A percentile compares a stretch with the other conserved stretches of the same genome.
Evolutionary conservation across 176 grass and related monocot species (phyloP).

Genomic region (Bolboschoenus planiculmis): DNA sequence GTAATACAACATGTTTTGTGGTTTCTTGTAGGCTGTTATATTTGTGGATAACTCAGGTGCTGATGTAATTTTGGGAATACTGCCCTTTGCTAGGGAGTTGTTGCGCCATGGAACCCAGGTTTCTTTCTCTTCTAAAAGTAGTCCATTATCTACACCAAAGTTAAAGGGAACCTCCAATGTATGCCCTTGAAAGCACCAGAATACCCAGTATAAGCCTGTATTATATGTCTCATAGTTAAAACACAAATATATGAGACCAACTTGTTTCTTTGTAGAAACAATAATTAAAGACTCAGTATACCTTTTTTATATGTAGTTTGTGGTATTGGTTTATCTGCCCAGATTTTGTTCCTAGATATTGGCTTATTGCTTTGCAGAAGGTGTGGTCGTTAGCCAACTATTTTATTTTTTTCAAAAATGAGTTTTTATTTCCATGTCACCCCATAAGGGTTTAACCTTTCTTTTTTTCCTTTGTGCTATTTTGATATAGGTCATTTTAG

Average conservation of each 20-base stretch:
- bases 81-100: constrained; percentile 94
- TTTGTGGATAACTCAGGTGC: constrained; percentile 99
- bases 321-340: neutral
- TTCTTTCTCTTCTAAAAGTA: constrained; percentile 10
- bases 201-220: neutral
- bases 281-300: neutral
- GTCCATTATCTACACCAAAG: neutral
- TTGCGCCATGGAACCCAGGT: constrained; percentile 84
- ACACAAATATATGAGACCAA: neutral
- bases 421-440: neutral
- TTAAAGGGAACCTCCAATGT: neutral
- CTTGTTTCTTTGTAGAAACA: neutral
- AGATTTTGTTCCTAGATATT: too few species aligned
- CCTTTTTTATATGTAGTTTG: neutral
- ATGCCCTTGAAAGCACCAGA: neutral
- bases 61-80: constrained; percentile 89
- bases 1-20: constrained; percentile 19
- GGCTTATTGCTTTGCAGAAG: too few species aligned
- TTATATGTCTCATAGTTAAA: neutral
- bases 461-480: neutral
- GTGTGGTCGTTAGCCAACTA: neutral
- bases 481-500: constrained; percentile 79
- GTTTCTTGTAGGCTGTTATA: constrained; percentile 66
- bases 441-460: neutral
- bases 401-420: neutral